A percentile compares a stretch with the other conserved stretches of the same genome.
Conservation (phyloP, 2,329 filamentous ascomycete genomes). For the Macroventuria anomochaeta region DNA sequence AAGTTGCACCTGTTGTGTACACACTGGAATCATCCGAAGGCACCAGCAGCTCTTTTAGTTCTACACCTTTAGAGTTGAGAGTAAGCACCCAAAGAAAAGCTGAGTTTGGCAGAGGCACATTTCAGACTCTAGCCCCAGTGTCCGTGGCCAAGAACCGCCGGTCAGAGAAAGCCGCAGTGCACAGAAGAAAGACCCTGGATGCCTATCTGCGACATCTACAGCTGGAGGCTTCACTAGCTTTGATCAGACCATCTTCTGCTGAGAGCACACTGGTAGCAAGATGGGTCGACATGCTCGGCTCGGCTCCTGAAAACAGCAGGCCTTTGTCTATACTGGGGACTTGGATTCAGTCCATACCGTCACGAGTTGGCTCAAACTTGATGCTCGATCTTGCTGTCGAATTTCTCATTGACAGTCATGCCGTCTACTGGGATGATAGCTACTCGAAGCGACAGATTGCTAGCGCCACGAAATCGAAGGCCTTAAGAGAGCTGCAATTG, state of each 20-base stretch:
- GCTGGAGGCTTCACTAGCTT: slow-evolving; percentile 6
- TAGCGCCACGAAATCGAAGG: slow-evolving; percentile 32
- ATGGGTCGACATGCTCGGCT: slow-evolving; percentile 34
- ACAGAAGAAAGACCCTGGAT: slow-evolving; percentile 25
- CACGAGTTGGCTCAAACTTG: slow-evolving; percentile 32
- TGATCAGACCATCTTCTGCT: slow-evolving; percentile 22
- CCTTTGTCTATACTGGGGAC: slow-evolving; percentile 36
- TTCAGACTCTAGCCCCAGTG: slow-evolving; percentile 32
- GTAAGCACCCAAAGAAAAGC: slow-evolving; percentile 28
- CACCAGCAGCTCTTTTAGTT: not conserved
- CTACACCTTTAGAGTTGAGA: slow-evolving; percentile 21
- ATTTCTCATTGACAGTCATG: slow-evolving; percentile 34
- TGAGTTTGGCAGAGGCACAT: slow-evolving; percentile 34
- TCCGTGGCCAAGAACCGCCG: slow-evolving; percentile 18
- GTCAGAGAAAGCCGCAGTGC: slow-evolving; percentile 21
- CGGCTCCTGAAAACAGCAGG: slow-evolving; percentile 17
- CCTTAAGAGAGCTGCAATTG: slow-evolving; percentile 34
- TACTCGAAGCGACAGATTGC: slow-evolving; percentile 31
- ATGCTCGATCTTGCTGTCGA: slow-evolving; percentile 40
- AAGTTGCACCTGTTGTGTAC: slow-evolving; percentile 21
- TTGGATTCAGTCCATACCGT: slow-evolving; percentile 39
- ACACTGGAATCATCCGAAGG: slow-evolving; percentile 12
- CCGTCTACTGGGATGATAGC: slow-evolving; percentile 27
- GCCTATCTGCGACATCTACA: slow-evolving; percentile 23
- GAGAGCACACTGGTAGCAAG: slow-evolving; percentile 30